A percentile compares a stretch with the other conserved stretches of the same genome.
phyloP scores from a whole-genome alignment of 2,329 filamentous ascomycete genomes.

The Colletotrichum falcatum region DNA sequence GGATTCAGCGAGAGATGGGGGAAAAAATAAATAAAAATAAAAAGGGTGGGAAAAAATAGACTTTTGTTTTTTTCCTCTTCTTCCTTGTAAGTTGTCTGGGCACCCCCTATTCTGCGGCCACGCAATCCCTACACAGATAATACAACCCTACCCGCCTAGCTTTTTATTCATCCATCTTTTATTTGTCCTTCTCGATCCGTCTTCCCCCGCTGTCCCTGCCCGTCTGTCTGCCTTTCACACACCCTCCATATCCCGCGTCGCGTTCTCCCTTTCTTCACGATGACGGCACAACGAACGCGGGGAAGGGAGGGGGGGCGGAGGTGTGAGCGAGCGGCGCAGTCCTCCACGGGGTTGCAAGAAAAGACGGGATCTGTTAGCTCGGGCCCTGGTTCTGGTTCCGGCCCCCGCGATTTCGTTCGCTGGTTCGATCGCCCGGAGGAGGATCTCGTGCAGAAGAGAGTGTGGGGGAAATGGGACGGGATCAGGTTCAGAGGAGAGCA shows the following conservation, averaged over 20 bases:
- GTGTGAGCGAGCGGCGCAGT: background rate
- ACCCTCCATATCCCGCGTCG: background rate
- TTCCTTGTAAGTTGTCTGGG: too few relatives aligned
- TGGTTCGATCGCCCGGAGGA: constrained; percentile 29
- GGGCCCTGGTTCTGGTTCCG: constrained; percentile 20
- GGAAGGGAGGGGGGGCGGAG: background rate
- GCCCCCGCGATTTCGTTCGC: constrained; percentile 38
- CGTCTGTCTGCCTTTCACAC: too few relatives aligned
- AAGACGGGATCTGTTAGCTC: background rate
- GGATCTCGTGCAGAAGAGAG: constrained; percentile 23
- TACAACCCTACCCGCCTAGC: background rate
- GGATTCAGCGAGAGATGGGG: background rate
- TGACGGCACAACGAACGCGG: constrained; percentile 12
- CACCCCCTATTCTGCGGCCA: constrained; percentile 16
- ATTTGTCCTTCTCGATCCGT: too few relatives aligned
- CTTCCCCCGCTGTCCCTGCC: too few relatives aligned
- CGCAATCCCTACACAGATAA: background rate
- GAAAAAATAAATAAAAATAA: background rate
- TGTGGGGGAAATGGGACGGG: background rate
- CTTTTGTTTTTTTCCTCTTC: background rate
- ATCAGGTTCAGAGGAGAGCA: constrained; percentile 1
- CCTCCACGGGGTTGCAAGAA: constrained; percentile 23
- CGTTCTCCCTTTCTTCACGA: background rate
- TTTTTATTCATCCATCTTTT: too few relatives aligned
- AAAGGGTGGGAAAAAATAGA: too few relatives aligned